These are phyloP conservation scores for Picocystis salinarum DNA, from an alignment of 139 green algal species.

Conservation along the genomic window DNA sequence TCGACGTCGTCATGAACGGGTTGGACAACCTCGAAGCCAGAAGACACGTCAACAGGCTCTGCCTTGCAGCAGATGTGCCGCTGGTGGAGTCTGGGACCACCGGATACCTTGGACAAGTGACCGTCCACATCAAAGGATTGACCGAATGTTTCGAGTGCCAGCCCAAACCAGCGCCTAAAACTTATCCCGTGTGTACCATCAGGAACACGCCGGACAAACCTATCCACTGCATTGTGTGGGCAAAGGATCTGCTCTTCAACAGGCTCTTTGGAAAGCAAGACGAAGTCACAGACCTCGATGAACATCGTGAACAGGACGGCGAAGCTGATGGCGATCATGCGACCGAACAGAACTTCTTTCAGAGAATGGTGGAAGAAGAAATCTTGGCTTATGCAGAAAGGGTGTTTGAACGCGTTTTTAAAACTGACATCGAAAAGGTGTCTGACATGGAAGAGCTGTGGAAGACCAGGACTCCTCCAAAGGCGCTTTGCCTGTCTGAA, in stretches of 20 bases:
- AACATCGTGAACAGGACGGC: slow-evolving; percentile 4
- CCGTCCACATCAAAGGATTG: slow-evolving; percentile 56
- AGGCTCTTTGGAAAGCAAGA: slow-evolving; percentile 58
- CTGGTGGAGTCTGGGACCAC: slow-evolving; percentile 87
- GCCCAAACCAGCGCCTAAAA: slow-evolving; percentile 65
- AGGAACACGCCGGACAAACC: slow-evolving; percentile 92
- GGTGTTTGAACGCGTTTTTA: slow-evolving; percentile 42
- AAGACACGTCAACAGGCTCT: slow-evolving; percentile 78
- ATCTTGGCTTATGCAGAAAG: slow-evolving; percentile 33
- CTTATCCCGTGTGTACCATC: slow-evolving; percentile 92
- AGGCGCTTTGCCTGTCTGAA: slow-evolving; percentile 24
- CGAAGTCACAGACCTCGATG: slow-evolving; percentile 16
- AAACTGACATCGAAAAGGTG: slow-evolving; percentile 45
- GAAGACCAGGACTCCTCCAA: slow-evolving; percentile 40
- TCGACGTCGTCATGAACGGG: slow-evolving; percentile 88
- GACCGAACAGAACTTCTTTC: slow-evolving; percentile 17
- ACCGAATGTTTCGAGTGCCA: slow-evolving; percentile 93
- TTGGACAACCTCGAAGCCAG: slow-evolving; percentile 92
- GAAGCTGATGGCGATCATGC: slow-evolving; percentile 12
- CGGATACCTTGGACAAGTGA: slow-evolving; percentile 81
- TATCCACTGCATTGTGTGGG: slow-evolving; percentile 95
- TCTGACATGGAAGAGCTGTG: slow-evolving; percentile 50
- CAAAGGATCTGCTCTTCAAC: slow-evolving; percentile 91
- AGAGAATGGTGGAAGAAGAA: slow-evolving; percentile 26
- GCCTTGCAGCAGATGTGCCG: slow-evolving; percentile 60